A percentile compares a stretch with the other conserved stretches of the same genome.
Evolutionary conservation across 306 rosid species (phyloP).

Genomic region (Vigna angularis): DNA sequence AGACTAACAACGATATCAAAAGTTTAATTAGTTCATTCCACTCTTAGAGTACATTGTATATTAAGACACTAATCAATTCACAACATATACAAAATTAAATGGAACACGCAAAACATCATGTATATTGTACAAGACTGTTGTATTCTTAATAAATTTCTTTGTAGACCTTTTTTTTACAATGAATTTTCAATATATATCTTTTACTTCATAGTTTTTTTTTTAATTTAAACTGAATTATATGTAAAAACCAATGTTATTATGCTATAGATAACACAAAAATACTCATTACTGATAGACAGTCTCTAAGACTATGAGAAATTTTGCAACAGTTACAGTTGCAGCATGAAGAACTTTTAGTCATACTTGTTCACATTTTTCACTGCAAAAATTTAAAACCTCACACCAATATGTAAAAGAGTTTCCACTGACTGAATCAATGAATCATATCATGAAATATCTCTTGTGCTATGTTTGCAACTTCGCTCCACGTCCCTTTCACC

Average conservation of each 20-base stretch:
- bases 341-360: neutral
- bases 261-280: neutral
- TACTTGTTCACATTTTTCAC: neutral
- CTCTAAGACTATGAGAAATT: neutral
- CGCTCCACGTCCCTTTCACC: conserved; percentile 61
- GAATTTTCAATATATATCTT: neutral
- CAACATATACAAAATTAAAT: neutral
- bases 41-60: neutral
- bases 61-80: neutral
- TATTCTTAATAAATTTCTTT: neutral
- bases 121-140: neutral
- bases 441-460: conserved; percentile 38
- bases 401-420: conserved; percentile 17
- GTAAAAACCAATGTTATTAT: neutral
- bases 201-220: neutral
- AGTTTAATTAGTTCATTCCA: neutral
- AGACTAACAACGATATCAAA: too few species aligned
- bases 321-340: neutral
- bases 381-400: neutral
- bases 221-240: neutral
- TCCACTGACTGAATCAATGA: conserved; percentile 7
- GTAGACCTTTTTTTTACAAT: neutral
- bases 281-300: neutral
- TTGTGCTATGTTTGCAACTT: conserved; percentile 40
- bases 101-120: neutral